Conservation (phyloP, 495 filamentous ascomycete species). For the Chaetomium fimeti region DNA sequence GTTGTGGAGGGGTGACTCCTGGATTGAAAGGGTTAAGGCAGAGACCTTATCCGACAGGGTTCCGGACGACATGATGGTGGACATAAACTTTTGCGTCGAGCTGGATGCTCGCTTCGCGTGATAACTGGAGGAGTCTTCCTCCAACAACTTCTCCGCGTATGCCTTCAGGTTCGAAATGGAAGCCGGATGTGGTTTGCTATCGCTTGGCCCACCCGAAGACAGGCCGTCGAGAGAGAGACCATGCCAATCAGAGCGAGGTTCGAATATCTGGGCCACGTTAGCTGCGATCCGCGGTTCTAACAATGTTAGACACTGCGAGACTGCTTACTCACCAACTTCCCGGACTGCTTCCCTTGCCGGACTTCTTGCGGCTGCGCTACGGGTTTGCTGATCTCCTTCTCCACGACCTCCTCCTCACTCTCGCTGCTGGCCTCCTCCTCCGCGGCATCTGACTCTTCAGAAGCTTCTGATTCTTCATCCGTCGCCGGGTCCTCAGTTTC, state of each 20-base stretch:
- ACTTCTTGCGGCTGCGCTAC: conserved; percentile 26
- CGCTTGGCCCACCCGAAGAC: conserved; percentile 44
- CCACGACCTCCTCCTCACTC: conserved; percentile 25
- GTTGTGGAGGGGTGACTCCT: conserved; percentile 93
- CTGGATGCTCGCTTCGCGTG: conserved; percentile 55
- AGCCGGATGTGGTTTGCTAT: conserved; percentile 52
- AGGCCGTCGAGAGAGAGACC: conserved; percentile 60
- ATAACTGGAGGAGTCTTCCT: conserved; percentile 66
- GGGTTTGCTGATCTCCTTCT: conserved; percentile 28
- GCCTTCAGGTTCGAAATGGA: conserved; percentile 70
- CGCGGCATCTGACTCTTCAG: conserved; percentile 37
- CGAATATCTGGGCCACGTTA: conserved; percentile 57
- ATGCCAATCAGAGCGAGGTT: conserved; percentile 85
- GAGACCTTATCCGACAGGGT: conserved; percentile 96
- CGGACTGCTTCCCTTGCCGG: conserved; percentile 25
- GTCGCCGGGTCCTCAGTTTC: conserved; percentile 36
- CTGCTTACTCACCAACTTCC: conserved; percentile 46
- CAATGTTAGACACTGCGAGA: neutral
- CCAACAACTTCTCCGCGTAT: conserved; percentile 70
- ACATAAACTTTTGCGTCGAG: conserved; percentile 89
- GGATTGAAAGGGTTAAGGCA: conserved; percentile 84
- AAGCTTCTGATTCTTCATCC: conserved; percentile 30
- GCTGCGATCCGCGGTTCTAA: conserved; percentile 8
- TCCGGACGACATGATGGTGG: conserved; percentile 93
- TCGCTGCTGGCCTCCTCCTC: conserved; percentile 31